Base-by-base conservation (phyloP, 129 eudicot species). In the Pittosporum tobira region DNA sequence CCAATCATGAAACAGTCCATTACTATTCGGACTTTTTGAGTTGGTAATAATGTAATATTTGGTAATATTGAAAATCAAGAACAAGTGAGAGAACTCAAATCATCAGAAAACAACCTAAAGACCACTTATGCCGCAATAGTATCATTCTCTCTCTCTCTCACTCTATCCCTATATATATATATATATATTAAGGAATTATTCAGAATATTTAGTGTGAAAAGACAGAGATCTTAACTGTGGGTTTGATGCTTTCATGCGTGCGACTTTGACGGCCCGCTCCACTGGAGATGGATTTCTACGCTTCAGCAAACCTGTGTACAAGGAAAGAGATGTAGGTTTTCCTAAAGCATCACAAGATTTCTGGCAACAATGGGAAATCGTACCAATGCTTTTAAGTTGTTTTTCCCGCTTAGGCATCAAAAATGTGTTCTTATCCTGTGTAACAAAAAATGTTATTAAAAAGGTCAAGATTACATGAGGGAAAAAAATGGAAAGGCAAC, bases 371-470 rank as follows among this genome's bases (percentile, higher is more conserved):
- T 49, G 63, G 26, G 43, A 74, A 55, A 54, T 22, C 70, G 62
- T 73, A 90, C 97, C 95, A 63, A 85, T 81, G 76, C 62, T 81
- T 73, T 76, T 82, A 20, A 71, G 75, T 38, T 82, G 94, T 52
- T 85, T 90, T 68, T 85, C 95, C 66, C 85, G 88, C 80, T 80
- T 90, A 36, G 77, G 62, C 16, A 67, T 18, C 13, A 80, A 51
- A 45, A 66, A 48, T 26, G 75, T 55, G 63, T 70, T 77, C 73
- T 85, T 90, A 61, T 90, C 97, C 97, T 90, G 51, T 59, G 70
- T 59, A 64, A 71, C 45, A 47, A 62, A 16, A 19, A 21, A 54
- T 51, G 8, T 44, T 51, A 40, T 21, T 21, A 12, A 62, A 59
- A 53, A 29, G 9, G 52, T 16, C 18, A 46, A 53, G 49, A 58